These are phyloP conservation scores for Pascua guehoae DNA, from an alignment of 1,284 basidiomycete genomes.

Conservation along the genomic window DNA sequence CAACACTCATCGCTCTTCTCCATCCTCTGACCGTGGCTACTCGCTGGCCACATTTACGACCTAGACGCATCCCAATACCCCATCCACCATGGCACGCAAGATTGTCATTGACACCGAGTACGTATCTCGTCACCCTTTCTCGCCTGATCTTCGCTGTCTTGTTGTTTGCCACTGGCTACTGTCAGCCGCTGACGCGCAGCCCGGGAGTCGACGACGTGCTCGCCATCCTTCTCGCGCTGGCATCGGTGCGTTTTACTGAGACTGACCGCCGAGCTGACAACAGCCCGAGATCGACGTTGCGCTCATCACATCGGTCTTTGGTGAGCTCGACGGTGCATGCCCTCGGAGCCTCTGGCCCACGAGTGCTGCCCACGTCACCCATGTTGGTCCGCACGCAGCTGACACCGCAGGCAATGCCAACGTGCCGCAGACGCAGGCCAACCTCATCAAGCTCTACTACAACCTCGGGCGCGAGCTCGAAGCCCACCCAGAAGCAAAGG, in stretches of 20 bases:
- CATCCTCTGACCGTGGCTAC: neutral
- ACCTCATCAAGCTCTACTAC: conserved; percentile 75
- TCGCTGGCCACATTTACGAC: no score
- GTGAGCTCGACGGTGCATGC: conserved; percentile 52
- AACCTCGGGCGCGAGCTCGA: conserved; percentile 65
- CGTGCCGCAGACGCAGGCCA: conserved; percentile 53
- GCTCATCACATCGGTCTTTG: conserved; percentile 72
- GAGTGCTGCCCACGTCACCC: no score
- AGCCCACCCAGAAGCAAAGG: conserved; percentile 56
- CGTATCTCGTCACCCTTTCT: neutral
- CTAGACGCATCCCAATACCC: no score
- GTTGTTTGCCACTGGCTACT: neutral
- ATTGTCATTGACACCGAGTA: conserved; percentile 49
- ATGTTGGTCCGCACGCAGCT: no score
- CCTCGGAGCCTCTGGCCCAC: neutral
- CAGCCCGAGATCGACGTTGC: conserved; percentile 61
- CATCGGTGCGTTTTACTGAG: conserved; percentile 26
- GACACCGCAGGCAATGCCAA: conserved; percentile 65
- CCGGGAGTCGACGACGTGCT: conserved; percentile 83
- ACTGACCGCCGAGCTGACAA: conserved; percentile 38
- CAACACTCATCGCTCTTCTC: neutral
- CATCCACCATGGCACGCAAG: conserved; percentile 28
- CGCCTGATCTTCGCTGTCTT: no score
- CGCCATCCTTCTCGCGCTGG: conserved; percentile 56
- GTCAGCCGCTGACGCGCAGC: conserved; percentile 11